Evolutionary conservation across 768 basidiomycete genomes (phyloP).

Genomic region (Pisolithus tinctorius): DNA sequence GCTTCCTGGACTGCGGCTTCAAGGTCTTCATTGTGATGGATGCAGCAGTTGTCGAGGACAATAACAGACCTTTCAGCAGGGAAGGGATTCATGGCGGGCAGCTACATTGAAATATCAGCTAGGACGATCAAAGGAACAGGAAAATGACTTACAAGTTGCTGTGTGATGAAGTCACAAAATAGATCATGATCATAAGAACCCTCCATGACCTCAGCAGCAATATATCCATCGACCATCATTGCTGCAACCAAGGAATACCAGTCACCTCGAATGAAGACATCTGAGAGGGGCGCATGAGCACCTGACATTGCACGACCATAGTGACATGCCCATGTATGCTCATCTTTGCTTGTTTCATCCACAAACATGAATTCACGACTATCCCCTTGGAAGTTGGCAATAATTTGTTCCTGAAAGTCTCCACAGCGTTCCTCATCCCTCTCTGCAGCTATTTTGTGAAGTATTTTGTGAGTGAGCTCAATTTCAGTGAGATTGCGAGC

Average conservation of each 20-base stretch:
- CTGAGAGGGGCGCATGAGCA: constrained; percentile 11
- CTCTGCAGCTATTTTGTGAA: too few species aligned
- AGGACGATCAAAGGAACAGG: not conserved
- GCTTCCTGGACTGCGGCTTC: too few species aligned
- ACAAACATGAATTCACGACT: constrained; percentile 18
- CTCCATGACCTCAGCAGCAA: too few species aligned
- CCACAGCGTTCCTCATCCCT: too few species aligned
- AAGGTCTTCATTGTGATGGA: too few species aligned
- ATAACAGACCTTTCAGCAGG: constrained; percentile 20
- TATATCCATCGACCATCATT: too few species aligned
- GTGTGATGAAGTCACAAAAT: too few species aligned
- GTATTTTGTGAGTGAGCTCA: too few species aligned
- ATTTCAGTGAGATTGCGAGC: too few species aligned
- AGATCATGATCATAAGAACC: too few species aligned
- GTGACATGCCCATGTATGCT: constrained; percentile 11
- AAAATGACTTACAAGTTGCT: too few species aligned
- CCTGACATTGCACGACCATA: constrained; percentile 24
- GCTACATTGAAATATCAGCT: constrained; percentile 27
- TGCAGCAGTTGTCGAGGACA: constrained; percentile 26
- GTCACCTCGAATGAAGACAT: constrained; percentile 22
- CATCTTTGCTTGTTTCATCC: constrained; percentile 18
- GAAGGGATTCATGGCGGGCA: constrained; percentile 23
- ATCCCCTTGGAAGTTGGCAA: constrained; percentile 4
- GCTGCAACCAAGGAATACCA: constrained; percentile 30
- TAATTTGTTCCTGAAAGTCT: constrained; percentile 8